These are phyloP conservation scores for Dothidotthia symphoricarpi DNA, from an alignment of 2,329 filamentous ascomycete species.

Conservation along the genomic window DNA sequence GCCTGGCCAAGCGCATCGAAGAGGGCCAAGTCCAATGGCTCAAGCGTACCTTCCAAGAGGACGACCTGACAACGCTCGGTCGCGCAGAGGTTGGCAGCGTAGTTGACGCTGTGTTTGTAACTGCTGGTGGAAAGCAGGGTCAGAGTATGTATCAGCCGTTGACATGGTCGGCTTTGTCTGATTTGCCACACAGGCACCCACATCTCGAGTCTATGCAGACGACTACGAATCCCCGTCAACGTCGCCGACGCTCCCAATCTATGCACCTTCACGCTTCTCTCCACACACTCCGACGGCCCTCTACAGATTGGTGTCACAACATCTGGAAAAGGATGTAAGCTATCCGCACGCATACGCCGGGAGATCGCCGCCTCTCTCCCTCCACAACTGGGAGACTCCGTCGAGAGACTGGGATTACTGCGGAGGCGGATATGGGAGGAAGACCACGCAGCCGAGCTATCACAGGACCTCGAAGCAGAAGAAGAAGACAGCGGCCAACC, in stretches of 20 bases:
- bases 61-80: slow-evolving; percentile 73
- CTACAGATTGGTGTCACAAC: slow-evolving; percentile 95
- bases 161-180: slow-evolving; percentile 2
- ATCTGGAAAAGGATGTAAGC: slow-evolving; percentile 89
- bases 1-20: slow-evolving; percentile 63
- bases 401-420: slow-evolving; percentile 67
- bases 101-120: slow-evolving; percentile 93
- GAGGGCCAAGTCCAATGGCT: slow-evolving; percentile 66
- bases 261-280: slow-evolving; percentile 86
- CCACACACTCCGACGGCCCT: slow-evolving; percentile 84
- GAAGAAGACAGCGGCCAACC: slow-evolving; percentile 70
- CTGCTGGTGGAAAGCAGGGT: slow-evolving; percentile 53
- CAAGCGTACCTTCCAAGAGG: slow-evolving; percentile 64
- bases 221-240: slow-evolving; percentile 86
- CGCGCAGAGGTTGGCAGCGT: slow-evolving; percentile 72
- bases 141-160: slow-evolving; percentile 41
- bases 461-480: slow-evolving; percentile 48
- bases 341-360: slow-evolving; percentile 82
- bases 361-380: slow-evolving; percentile 84
- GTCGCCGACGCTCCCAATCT: slow-evolving; percentile 83
- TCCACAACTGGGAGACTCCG: slow-evolving; percentile 69
- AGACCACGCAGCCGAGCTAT: slow-evolving; percentile 53
- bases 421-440: slow-evolving; percentile 45
- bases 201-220: slow-evolving; percentile 72
- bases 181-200: slow-evolving; percentile 52